phyloP scores from a whole-genome alignment of 257 asterid species.

The Lycium ferocissimum region DNA sequence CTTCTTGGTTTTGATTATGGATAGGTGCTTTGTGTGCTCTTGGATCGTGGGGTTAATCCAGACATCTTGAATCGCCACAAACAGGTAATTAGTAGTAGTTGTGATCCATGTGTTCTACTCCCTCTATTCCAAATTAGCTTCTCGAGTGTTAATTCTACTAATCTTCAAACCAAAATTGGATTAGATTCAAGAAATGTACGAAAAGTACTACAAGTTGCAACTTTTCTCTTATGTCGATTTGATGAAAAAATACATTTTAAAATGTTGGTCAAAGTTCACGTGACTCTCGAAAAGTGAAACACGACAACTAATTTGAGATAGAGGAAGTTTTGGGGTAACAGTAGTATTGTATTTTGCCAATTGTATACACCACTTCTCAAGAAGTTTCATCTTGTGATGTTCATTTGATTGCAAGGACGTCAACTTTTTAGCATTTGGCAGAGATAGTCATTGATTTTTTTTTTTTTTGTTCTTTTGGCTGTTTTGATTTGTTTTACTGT shows the following conservation, averaged over 20 bases:
- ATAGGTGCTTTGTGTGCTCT: conserved; percentile 74
- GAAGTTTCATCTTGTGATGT: not conserved
- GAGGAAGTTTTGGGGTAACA: too few relatives aligned
- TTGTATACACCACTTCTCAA: not conserved
- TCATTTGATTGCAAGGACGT: not conserved
- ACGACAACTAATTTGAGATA: too few relatives aligned
- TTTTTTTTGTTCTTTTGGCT: not conserved
- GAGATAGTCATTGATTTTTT: not conserved
- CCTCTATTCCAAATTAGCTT: too few relatives aligned
- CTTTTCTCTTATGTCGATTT: too few relatives aligned
- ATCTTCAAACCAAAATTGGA: too few relatives aligned
- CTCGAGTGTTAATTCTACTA: too few relatives aligned
- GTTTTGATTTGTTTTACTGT: conserved; percentile 31
- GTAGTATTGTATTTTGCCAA: not conserved
- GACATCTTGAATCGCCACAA: conserved; percentile 77
- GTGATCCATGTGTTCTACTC: not conserved
- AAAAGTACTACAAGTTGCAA: too few relatives aligned
- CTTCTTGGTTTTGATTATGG: conserved; percentile 19
- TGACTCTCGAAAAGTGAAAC: too few relatives aligned
- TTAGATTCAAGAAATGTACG: too few relatives aligned
- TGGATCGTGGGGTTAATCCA: conserved; percentile 69
- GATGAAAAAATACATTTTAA: too few relatives aligned
- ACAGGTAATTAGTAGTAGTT: conserved; percentile 54
- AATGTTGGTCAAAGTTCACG: too few relatives aligned
- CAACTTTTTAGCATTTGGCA: conserved; percentile 21